Conservation (phyloP, 192 early-diverging fungal species). For the Coemansia sp. region DNA sequence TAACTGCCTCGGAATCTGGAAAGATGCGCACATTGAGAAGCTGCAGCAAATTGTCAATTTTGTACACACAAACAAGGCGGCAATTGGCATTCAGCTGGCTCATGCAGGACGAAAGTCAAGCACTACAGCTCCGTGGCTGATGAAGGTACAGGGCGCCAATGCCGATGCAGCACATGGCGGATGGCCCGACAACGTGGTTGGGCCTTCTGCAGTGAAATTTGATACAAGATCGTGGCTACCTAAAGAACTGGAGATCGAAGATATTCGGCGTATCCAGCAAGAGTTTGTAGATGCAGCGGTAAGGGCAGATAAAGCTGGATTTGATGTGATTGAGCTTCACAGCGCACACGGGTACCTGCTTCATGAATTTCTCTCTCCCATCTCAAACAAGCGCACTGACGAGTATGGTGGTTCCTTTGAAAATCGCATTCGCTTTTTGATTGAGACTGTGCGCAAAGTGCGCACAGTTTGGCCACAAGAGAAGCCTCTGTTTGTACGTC, state of each 20-base stretch:
- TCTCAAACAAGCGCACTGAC: constrained; percentile 86
- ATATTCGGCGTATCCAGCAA: constrained; percentile 64
- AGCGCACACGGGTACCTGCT: constrained; percentile 89
- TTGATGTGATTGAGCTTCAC: constrained; percentile 90
- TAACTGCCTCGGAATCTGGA: constrained; percentile 76
- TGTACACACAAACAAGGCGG: constrained; percentile 61
- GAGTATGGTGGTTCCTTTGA: constrained; percentile 88
- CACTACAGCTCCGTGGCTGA: constrained; percentile 32
- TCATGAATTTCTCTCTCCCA: constrained; percentile 74
- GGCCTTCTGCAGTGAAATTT: constrained; percentile 59
- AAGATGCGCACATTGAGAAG: constrained; percentile 70
- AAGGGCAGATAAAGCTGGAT: constrained; percentile 75
- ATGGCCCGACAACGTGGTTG: constrained; percentile 73
- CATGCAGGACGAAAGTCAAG: constrained; percentile 81
- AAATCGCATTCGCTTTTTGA: constrained; percentile 75
- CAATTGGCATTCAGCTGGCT: constrained; percentile 72
- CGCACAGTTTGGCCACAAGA: constrained; percentile 73
- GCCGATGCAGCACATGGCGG: constrained; percentile 53
- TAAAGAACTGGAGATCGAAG: constrained; percentile 61
- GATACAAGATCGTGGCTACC: constrained; percentile 23
- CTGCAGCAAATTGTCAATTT: constrained; percentile 52
- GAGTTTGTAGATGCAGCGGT: constrained; percentile 66
- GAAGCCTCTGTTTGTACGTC: constrained; percentile 81
- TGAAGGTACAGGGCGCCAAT: constrained; percentile 12
- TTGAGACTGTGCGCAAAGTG: constrained; percentile 66